Evolutionary conservation across 108 stramenopile genomes (phyloP).

Genomic region (Schizochytrium sp.): DNA sequence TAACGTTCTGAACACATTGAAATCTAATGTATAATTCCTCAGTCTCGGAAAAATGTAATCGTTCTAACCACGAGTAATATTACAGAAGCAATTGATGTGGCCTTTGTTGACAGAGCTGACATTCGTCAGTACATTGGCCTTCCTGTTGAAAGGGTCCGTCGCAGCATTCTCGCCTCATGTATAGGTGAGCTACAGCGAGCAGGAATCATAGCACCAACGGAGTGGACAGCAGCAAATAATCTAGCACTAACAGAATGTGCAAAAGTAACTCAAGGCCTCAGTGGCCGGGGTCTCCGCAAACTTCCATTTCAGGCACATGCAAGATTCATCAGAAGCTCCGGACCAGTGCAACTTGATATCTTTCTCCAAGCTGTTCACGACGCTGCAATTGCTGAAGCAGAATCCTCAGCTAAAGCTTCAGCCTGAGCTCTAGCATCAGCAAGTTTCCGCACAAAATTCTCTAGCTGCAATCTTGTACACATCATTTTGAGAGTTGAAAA

Average conservation of each 20-base stretch:
- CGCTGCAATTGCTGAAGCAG: conserved; percentile 44
- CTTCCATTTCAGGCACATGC: conserved; percentile 75
- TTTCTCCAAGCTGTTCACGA: background rate
- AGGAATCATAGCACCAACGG: conserved; percentile 71
- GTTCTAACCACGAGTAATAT: conserved; percentile 86
- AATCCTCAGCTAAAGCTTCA: background rate
- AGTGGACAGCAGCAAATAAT: background rate
- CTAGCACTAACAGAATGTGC: conserved; percentile 23
- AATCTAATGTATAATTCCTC: background rate
- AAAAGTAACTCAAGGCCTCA: conserved; percentile 63
- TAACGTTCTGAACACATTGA: no score
- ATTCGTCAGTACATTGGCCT: conserved; percentile 75
- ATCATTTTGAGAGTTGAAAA: background rate
- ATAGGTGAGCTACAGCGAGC: conserved; percentile 79
- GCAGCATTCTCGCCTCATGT: conserved; percentile 79
- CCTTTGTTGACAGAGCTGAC: conserved; percentile 88
- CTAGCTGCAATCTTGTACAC: background rate
- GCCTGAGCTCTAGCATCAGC: conserved; percentile 11
- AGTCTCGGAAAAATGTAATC: conserved; percentile 80
- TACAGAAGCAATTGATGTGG: conserved; percentile 80
- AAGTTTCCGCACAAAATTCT: background rate
- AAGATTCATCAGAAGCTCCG: conserved; percentile 53
- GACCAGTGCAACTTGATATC: background rate
- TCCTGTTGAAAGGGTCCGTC: conserved; percentile 77
- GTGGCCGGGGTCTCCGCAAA: conserved; percentile 72